Conservation (phyloP, 2,329 filamentous ascomycete species). For the Pseudogymnoascus destructans region DNA sequence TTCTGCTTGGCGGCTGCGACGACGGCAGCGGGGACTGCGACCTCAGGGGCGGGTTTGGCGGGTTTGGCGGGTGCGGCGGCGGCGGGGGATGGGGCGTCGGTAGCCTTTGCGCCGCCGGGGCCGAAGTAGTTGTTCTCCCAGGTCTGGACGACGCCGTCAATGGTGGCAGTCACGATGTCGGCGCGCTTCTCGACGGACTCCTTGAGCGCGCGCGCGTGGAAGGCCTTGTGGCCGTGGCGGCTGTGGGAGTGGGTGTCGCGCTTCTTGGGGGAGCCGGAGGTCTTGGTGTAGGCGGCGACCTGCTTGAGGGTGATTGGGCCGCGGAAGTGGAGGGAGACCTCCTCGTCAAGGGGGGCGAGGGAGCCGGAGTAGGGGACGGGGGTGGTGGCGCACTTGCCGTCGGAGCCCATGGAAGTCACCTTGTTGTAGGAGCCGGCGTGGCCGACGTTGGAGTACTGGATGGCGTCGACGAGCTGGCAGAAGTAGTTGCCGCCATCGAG, state of each 20-base stretch:
- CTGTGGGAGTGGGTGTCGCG: conserved; percentile 29
- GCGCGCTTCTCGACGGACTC: conserved; percentile 34
- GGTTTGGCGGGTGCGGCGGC: conserved; percentile 15
- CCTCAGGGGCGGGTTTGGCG: conserved; percentile 12
- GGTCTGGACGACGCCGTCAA: conserved; percentile 42
- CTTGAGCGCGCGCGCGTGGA: conserved; percentile 31
- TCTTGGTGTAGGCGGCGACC: conserved; percentile 55
- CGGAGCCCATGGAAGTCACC: conserved; percentile 45
- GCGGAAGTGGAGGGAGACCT: conserved; percentile 61
- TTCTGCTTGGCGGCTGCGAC: conserved; percentile 15
- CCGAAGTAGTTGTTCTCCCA: conserved; percentile 46
- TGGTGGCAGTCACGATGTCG: conserved; percentile 42
- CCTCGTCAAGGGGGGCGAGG: conserved; percentile 55
- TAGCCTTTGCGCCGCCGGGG: conserved; percentile 14
- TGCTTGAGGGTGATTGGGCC: conserved; percentile 55
- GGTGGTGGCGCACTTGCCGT: conserved; percentile 40
- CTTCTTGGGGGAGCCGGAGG: conserved; percentile 20
- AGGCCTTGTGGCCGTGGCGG: conserved; percentile 35
- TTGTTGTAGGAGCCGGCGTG: conserved; percentile 49
- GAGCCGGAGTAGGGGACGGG: conserved; percentile 43
- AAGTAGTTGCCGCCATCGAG: conserved; percentile 47
- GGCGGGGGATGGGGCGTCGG: conserved; percentile 12
- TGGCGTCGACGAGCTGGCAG: conserved; percentile 49
- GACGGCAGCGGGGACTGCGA: conserved; percentile 10
- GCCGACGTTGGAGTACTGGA: conserved; percentile 54